Conservation (phyloP, 192 early-diverging fungal genomes). For the Haplosporangium gracile region DNA sequence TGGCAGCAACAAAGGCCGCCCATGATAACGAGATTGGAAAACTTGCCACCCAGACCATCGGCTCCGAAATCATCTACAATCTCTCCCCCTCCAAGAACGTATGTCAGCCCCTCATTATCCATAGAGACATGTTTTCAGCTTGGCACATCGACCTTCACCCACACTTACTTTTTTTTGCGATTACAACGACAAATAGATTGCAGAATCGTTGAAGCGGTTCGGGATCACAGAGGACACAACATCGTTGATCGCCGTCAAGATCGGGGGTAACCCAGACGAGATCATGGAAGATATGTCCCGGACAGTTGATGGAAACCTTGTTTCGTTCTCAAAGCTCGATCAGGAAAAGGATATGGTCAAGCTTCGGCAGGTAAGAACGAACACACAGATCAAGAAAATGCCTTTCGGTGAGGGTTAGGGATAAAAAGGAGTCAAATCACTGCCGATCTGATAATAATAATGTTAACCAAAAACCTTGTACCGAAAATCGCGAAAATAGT, state of each 20-base stretch:
- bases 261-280: constrained; percentile 58
- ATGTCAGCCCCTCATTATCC: constrained; percentile 13
- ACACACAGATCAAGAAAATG: not conserved
- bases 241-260: constrained; percentile 60
- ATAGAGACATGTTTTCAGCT: not conserved
- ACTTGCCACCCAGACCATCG: constrained; percentile 67
- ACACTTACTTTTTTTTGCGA: constrained; percentile 19
- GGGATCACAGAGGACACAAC: constrained; percentile 63
- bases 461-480: not conserved
- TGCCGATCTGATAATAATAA: too few relatives aligned
- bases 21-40: constrained; percentile 59
- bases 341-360: constrained; percentile 56
- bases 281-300: constrained; percentile 55
- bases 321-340: constrained; percentile 56
- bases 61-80: constrained; percentile 72
- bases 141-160: too few relatives aligned
- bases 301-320: constrained; percentile 57
- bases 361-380: constrained; percentile 57
- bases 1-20: constrained; percentile 64
- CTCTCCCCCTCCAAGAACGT: constrained; percentile 69
- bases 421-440: too few relatives aligned
- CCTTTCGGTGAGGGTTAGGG: not conserved
- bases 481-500: constrained; percentile 39
- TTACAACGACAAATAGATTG: constrained; percentile 56
- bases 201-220: constrained; percentile 63